Base-by-base conservation (phyloP, 2,329 filamentous ascomycete genomes). In the Stemphylium vesicarium region DNA sequence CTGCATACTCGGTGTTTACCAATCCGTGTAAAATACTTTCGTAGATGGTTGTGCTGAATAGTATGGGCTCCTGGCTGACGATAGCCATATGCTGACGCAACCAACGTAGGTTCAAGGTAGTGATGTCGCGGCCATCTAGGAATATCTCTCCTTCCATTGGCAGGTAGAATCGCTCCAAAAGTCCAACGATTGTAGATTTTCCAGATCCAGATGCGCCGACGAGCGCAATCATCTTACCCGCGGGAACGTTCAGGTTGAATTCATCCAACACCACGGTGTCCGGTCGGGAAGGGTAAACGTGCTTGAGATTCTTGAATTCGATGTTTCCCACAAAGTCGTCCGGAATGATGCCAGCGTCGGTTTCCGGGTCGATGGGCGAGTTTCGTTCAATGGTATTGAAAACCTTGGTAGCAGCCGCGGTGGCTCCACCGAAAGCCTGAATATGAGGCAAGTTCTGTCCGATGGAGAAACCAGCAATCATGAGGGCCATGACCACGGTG, bases 161-260 rank as follows among this genome's bases (percentile, higher is more conserved):
- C 53, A 93, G 87, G 73, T 99, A 99, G 75, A 98, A 98, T 15
- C 95, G 86, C 77, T 98, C 94, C 1, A 98, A 87, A 16, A 99
- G 81, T 11, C 94, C 94, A 24, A 98, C 89, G 58, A 98, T 93
- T 0, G 95, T 98, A 68, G 89, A 94, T 78, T 98, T 99, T 42
- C 95, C 95, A 35, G 90, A 96, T 10, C 94, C 95, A 10, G 94
- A 98, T 0, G 94, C 91, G 53, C 95, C 95, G 5, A 99, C 95
- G 7, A 99, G 80, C 1, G 95, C 95, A 2, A 94, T 96, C 15
- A 90, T 92, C 79, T 96, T 96, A 16, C 94, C 93, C 3, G 93
- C 90, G 1, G 92, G 92, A 33, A 98, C 88, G 0, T 83, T 76
- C 1, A 99, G 84, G 52, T 81, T 90, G 52, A 98, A 90, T 60